A percentile compares a stretch with the other conserved stretches of the same genome.
Evolutionary conservation across 192 early-diverging fungal genomes (phyloP).

Genomic region (Kappamyces sp.): DNA sequence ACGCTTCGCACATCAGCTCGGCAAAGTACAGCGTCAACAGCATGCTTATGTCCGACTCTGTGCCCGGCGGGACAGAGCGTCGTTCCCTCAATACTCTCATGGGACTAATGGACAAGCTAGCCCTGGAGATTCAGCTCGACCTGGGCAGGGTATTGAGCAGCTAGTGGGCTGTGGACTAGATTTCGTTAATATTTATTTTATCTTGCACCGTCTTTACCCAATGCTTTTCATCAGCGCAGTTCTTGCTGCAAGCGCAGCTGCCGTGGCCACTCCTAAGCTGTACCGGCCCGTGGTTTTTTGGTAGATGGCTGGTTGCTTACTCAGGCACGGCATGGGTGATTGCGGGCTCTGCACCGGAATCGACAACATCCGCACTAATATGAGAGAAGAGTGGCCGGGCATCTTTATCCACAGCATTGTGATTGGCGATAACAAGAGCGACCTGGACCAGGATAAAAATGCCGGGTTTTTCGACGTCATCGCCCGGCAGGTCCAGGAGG

Average conservation of each 20-base stretch:
- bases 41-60: too few species aligned
- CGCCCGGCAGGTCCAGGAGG: constrained; percentile 72
- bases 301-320: constrained; percentile 28
- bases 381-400: constrained; percentile 42
- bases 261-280: neutral
- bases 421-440: constrained; percentile 51
- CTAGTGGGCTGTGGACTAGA: neutral
- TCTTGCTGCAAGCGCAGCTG: constrained; percentile 1
- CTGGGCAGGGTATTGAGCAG: neutral
- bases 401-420: constrained; percentile 72
- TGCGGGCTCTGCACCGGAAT: constrained; percentile 28
- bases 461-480: constrained; percentile 83
- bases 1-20: too few species aligned
- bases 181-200: constrained; percentile 4
- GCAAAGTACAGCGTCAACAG: too few species aligned
- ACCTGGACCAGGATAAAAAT: constrained; percentile 59
- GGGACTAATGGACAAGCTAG: constrained; percentile 5
- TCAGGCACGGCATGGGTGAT: constrained; percentile 92
- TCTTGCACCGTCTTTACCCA: neutral
- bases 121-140: constrained; percentile 5
- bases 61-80: neutral
- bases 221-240: neutral
- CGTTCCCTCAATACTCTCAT: constrained; percentile 1
- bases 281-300: too few species aligned
- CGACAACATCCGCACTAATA: constrained; percentile 17